Base-by-base conservation (phyloP, 2,329 filamentous ascomycete species). In the Pseudocercospora ulei region DNA sequence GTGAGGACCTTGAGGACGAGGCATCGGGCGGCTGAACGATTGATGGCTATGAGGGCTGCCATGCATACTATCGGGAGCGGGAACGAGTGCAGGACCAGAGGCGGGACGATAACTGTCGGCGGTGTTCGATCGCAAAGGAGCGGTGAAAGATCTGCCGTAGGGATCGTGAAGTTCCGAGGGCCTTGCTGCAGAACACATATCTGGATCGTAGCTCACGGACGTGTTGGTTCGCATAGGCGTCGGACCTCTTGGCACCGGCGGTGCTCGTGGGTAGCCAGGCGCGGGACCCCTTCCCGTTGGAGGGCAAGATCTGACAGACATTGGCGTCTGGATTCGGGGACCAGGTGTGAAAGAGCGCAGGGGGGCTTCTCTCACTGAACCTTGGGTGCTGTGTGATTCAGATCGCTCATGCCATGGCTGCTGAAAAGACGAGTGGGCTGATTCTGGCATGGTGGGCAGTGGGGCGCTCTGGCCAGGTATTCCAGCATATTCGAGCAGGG, bases 401-500 rank as follows among this genome's bases (percentile, higher is more conserved):
- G 38, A 35, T 12, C 44, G 41, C 24, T 43, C 29, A 28, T 50
- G 54, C 43, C 48, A 46, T 3, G 48, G 49, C 33, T 44, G 38
- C 7, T 47, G 39, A 14, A 51, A 44, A 3, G 52, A 54, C 12
- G 49, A 47, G 19, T 50, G 46, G 9, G 43, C 46, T 8, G 47
- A 52, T 8, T 24, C 30, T 4, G 49, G 44, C 3, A 50, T 46
- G 11, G 52, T 47, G 17, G 52, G 54, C 24, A 54, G 31, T 12
- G 51, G 44, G 11, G 41, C 45, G 26, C 48, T 41, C 8, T 48
- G 46, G 19, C 52, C 55, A 16, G 48, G 51, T 35, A 50, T 55
- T 12, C 76, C 76, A 4, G 77, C 76, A 43, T 73, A 67, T 11
- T 65, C 62, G 23, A 82, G 61, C 4, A 84, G 67, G 1, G 80